Evolutionary conservation across 352 stramenopile genomes (phyloP).

Genomic region (Pythium folliculosum): DNA sequence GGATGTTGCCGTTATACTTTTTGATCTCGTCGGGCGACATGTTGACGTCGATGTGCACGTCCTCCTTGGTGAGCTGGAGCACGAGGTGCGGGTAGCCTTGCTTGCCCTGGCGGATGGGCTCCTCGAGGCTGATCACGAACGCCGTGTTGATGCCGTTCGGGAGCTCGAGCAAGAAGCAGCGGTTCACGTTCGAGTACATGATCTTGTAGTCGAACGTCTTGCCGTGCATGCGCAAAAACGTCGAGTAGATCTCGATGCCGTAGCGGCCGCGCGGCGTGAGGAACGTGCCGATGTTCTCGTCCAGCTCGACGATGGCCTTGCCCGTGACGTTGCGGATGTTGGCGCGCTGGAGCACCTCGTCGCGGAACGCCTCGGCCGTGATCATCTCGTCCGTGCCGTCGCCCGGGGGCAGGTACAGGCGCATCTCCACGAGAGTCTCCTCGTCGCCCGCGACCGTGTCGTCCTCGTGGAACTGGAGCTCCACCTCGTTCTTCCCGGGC

Average conservation of each 20-base stretch:
- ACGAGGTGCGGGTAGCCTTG: conserved; percentile 99
- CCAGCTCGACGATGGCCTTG: conserved; percentile 97
- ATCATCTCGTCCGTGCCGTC: conserved; percentile 54
- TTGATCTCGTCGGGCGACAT: conserved; percentile 97
- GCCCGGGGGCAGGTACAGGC: conserved; percentile 93
- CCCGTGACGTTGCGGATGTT: conserved; percentile 93
- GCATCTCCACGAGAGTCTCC: conserved; percentile 95
- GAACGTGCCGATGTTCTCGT: conserved; percentile 97
- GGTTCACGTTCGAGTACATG: conserved; percentile 99
- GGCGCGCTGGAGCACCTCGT: conserved; percentile 83
- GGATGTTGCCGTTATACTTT: conserved; percentile 97
- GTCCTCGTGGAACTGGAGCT: conserved; percentile 98
- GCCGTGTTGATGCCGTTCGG: conserved; percentile 96
- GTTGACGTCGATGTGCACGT: conserved; percentile 92
- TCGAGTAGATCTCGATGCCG: conserved; percentile 97
- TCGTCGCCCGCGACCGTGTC: conserved; percentile 95
- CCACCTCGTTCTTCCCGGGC: conserved; percentile 97
- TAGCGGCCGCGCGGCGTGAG: conserved; percentile 98
- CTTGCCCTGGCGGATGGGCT: conserved; percentile 98
- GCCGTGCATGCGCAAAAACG: conserved; percentile 97
- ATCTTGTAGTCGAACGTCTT: conserved; percentile 99
- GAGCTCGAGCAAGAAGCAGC: conserved; percentile 97
- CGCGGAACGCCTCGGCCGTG: conserved; percentile 75
- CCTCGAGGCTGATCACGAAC: conserved; percentile 99
- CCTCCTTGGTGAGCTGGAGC: conserved; percentile 91